A percentile compares a stretch with the other conserved stretches of the same genome.
phyloP scores from a whole-genome alignment of 2,329 filamentous ascomycete genomes.

The Beauveria asiatica region DNA sequence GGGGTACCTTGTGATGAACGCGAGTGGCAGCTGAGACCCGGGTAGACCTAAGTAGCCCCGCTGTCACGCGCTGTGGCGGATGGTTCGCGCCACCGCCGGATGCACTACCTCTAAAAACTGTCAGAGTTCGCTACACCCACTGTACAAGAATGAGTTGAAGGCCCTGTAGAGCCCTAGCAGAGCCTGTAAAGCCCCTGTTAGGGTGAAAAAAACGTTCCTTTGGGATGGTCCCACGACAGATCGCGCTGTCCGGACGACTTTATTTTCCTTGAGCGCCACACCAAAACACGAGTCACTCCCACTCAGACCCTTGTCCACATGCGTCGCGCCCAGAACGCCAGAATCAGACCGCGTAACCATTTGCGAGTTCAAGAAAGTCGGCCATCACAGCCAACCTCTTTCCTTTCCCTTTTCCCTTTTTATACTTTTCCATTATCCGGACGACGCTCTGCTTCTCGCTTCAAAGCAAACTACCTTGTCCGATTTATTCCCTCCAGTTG shows the following conservation, averaged over 20 bases:
- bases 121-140: neutral
- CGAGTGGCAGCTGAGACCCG: neutral
- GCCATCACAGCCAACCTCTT: neutral
- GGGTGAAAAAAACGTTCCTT: neutral
- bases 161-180: neutral
- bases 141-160: neutral
- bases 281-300: neutral
- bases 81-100: slow-evolving; percentile 2
- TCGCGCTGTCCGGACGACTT: neutral
- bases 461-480: neutral
- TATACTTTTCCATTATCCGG: neutral
- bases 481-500: neutral
- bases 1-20: neutral
- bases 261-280: neutral
- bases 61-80: slow-evolving; percentile 7
- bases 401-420: neutral
- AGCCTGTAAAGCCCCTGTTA: too few species aligned
- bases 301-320: slow-evolving; percentile 9
- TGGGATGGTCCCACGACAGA: neutral
- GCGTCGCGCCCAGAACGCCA: slow-evolving; percentile 24
- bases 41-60: slow-evolving; percentile 3
- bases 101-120: neutral
- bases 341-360: slow-evolving; percentile 10
- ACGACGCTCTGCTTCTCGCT: neutral
- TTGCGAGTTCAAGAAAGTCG: neutral